Evolutionary conservation across 768 basidiomycete species (phyloP), one percentile per base, ranked within the genome.

Genomic region (Kwoniella shandongensis): DNA sequence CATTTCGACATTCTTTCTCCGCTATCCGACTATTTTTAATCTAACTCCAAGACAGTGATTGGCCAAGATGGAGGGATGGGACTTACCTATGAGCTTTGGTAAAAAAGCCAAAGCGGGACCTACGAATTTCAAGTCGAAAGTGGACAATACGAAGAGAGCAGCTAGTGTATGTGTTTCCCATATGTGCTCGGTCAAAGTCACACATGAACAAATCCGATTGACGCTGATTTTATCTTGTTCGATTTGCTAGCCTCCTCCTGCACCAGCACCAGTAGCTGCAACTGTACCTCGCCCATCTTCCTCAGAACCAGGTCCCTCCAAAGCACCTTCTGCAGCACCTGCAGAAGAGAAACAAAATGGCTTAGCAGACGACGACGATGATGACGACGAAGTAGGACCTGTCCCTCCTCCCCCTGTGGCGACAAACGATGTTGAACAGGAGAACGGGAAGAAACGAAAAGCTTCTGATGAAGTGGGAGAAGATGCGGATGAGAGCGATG

Each of bases 71-170:
- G 77, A 78, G 49, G 63, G 51, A 20, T 65, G 74, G 23, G 76
- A 72, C 13, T 65, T 78, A 15, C 75, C 76, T 3, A 75, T 76
- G 63, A 74, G 73, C 55, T 78, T 78, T 54, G 77, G 77, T 57
- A 78, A 78, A 59, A 73, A 73, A 55, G 61, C 72, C 49, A 70
- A 73, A 27, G 59, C 66, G n/a, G 70, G 63, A 15, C 54, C 66
- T 26, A 57, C 65, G 23, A 66, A 68, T 20, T 44, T 66, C 29
- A 36, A 63, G 39, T 63, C 66, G 22, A 76, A 76, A 54, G 58
- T 78, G 30, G 74, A 73, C 17, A 65, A 69, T 41, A 76, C 76
- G 11, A 76, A 75, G 56, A 63, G 77, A 44, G 60, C 51, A 27
- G 71, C 65, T 41, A 61, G 23, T 4, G 57, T 53, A 22, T 42